Conservation (phyloP, 495 filamentous ascomycete genomes). For the Hypomontagnella monticulosa region DNA sequence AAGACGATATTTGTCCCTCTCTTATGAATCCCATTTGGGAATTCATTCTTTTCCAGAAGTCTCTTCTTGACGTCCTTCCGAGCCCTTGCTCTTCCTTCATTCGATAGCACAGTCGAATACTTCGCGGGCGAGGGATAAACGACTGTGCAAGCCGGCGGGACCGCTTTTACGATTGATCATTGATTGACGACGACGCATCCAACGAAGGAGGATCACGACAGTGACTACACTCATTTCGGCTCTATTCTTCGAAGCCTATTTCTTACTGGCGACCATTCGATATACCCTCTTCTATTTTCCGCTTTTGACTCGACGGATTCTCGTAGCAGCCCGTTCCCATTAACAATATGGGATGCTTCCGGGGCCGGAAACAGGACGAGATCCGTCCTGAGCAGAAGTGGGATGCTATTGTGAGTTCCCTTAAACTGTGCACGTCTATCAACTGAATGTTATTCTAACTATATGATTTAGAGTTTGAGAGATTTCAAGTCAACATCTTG, state of each 20-base stretch:
- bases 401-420: slow-evolving; percentile 83
- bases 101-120: slow-evolving; percentile 57
- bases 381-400: slow-evolving; percentile 87
- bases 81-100: slow-evolving; percentile 24
- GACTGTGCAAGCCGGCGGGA: slow-evolving; percentile 58
- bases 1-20: slow-evolving; percentile 32
- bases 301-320: slow-evolving; percentile 24
- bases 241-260: slow-evolving; percentile 32
- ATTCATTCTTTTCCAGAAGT: slow-evolving; percentile 25
- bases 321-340: slow-evolving; percentile 17
- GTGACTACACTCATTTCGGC: slow-evolving; percentile 35
- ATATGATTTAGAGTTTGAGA: slow-evolving; percentile 71
- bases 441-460: slow-evolving; percentile 17
- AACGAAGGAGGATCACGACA: slow-evolving; percentile 23
- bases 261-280: slow-evolving; percentile 46
- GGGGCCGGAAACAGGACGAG: slow-evolving; percentile 69
- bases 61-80: slow-evolving; percentile 15
- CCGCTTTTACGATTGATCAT: slow-evolving; percentile 46
- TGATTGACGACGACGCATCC: slow-evolving; percentile 46
- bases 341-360: slow-evolving; percentile 73
- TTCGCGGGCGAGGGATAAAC: slow-evolving; percentile 66
- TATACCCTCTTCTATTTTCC: slow-evolving; percentile 37
- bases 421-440: background rate
- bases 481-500: slow-evolving; percentile 88
- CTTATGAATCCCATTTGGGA: slow-evolving; percentile 23